Conservation (phyloP, 1,284 basidiomycete species). For the Rhodotorula mucilaginosa region DNA sequence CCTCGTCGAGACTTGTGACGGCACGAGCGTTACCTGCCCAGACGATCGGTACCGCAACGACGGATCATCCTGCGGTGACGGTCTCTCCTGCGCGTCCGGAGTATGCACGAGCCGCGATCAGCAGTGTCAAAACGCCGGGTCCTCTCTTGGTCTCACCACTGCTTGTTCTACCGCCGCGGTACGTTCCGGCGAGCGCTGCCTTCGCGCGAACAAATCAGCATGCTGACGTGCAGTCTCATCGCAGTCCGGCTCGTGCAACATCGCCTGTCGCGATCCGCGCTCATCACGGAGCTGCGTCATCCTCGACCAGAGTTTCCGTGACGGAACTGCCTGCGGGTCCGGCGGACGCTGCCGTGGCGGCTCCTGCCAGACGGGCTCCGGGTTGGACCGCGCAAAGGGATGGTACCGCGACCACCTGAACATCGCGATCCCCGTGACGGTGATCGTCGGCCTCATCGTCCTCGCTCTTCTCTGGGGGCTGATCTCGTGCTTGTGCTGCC, state of each 20-base stretch:
- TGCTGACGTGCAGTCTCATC: not conserved
- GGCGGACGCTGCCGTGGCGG: slow-evolving; percentile 56
- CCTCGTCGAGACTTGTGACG: slow-evolving; percentile 73
- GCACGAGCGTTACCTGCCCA: slow-evolving; percentile 71
- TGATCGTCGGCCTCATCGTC: slow-evolving; percentile 65
- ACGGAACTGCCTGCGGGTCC: slow-evolving; percentile 79
- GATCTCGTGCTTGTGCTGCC: slow-evolving; percentile 43
- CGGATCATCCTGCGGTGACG: slow-evolving; percentile 66
- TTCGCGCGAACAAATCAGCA: too few relatives aligned
- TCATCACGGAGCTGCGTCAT: slow-evolving; percentile 62
- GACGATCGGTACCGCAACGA: slow-evolving; percentile 65
- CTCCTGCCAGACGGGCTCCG: slow-evolving; percentile 61
- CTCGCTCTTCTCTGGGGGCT: slow-evolving; percentile 46
- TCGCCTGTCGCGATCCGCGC: slow-evolving; percentile 74
- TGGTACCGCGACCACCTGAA: slow-evolving; percentile 65
- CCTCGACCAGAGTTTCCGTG: slow-evolving; percentile 70
- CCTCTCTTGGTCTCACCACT: slow-evolving; percentile 63
- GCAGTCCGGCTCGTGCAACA: slow-evolving; percentile 51
- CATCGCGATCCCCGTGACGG: slow-evolving; percentile 63
- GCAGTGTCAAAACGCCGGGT: slow-evolving; percentile 73
- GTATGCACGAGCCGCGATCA: slow-evolving; percentile 71
- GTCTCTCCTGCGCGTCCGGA: slow-evolving; percentile 74
- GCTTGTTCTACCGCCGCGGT: slow-evolving; percentile 58
- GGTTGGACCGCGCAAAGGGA: slow-evolving; percentile 65
- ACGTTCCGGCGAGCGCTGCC: not conserved